Conservation (phyloP, 2,329 filamentous ascomycete genomes). For the Plenodomus tracheiphilus region DNA sequence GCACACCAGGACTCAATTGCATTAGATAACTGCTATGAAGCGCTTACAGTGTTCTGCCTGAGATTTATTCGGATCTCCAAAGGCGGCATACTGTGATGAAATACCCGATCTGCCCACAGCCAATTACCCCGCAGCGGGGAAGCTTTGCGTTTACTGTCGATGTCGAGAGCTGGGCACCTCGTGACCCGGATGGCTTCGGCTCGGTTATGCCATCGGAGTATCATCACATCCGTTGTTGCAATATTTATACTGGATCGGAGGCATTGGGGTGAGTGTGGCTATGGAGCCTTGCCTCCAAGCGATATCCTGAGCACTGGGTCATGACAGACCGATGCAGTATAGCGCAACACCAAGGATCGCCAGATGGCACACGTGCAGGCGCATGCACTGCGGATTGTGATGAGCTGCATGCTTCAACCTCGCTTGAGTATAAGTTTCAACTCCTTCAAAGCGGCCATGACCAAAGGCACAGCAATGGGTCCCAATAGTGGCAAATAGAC, state of each 20-base stretch:
- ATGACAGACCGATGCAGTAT: too few relatives aligned
- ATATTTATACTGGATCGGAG: too few relatives aligned
- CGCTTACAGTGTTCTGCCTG: background rate
- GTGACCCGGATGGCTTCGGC: too few relatives aligned
- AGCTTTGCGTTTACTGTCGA: background rate
- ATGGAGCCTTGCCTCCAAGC: too few relatives aligned
- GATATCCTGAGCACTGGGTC: too few relatives aligned
- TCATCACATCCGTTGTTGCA: too few relatives aligned
- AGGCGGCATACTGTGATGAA: background rate
- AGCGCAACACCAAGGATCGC: too few relatives aligned
- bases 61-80: background rate
- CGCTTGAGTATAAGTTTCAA: constrained; percentile 23
- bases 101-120: background rate
- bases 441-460: constrained; percentile 84
- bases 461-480: constrained; percentile 83
- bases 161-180: background rate
- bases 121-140: background rate
- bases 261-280: too few relatives aligned
- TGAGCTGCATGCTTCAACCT: constrained; percentile 12
- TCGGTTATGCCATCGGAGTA: too few relatives aligned
- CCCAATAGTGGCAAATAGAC: constrained; percentile 92
- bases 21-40: background rate
- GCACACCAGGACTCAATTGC: background rate
- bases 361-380: too few relatives aligned
- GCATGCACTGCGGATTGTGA: too few relatives aligned